Evolutionary conservation across 2,329 filamentous ascomycete species (phyloP).

Genomic region (Macrophomina phaseolina): DNA sequence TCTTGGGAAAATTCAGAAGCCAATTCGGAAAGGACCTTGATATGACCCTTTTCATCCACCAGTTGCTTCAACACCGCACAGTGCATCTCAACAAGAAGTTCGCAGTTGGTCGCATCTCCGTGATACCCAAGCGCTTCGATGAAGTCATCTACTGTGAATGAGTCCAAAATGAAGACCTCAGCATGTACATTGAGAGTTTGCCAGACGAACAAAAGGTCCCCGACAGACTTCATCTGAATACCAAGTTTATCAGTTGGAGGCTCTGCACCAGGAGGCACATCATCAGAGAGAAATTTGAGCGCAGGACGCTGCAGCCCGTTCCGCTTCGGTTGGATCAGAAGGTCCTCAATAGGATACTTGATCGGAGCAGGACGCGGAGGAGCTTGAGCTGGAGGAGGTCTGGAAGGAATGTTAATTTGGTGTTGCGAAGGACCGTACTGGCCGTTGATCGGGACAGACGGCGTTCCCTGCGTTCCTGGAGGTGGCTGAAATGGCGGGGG

Average conservation of each 20-base stretch:
- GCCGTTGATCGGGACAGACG: slow-evolving; percentile 13
- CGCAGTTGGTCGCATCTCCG: slow-evolving; percentile 75
- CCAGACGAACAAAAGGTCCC: slow-evolving; percentile 87
- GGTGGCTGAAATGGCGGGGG: slow-evolving; percentile 20
- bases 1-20: slow-evolving; percentile 44
- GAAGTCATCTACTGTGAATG: slow-evolving; percentile 97
- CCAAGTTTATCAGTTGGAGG: slow-evolving; percentile 51
- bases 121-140: slow-evolving; percentile 83
- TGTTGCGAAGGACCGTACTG: slow-evolving; percentile 20
- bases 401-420: slow-evolving; percentile 9
- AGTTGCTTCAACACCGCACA: slow-evolving; percentile 89
- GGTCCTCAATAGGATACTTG: slow-evolving; percentile 95
- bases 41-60: slow-evolving; percentile 78
- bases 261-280: slow-evolving; percentile 54
- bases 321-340: slow-evolving; percentile 74
- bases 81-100: slow-evolving; percentile 88
- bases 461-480: not conserved
- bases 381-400: slow-evolving; percentile 37
- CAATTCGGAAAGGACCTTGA: slow-evolving; percentile 82
- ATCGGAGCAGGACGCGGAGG: slow-evolving; percentile 65
- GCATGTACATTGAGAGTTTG: slow-evolving; percentile 98
- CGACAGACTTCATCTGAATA: slow-evolving; percentile 84
- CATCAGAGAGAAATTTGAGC: slow-evolving; percentile 76
- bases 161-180: slow-evolving; percentile 91
- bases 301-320: slow-evolving; percentile 71